Evolutionary conservation across 495 filamentous ascomycete genomes (phyloP).

Genomic region (Pyrenula aspistea): DNA sequence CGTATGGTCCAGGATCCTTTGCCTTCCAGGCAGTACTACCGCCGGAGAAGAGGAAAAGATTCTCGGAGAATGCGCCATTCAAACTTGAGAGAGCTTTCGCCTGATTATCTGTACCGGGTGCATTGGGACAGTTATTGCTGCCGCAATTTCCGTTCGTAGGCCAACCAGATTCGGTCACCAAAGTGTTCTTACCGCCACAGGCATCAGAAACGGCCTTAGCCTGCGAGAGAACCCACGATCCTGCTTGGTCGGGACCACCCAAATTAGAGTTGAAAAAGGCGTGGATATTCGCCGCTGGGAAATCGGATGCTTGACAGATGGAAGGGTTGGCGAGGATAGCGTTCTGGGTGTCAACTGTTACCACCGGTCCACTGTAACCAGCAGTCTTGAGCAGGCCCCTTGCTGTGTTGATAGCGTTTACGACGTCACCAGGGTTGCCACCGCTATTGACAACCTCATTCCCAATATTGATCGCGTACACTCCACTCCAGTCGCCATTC

Average conservation of each 20-base stretch:
- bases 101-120: slow-evolving; percentile 54
- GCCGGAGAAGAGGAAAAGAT: neutral
- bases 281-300: slow-evolving; percentile 71
- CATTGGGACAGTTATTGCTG: slow-evolving; percentile 45
- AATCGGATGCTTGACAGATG: slow-evolving; percentile 63
- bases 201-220: slow-evolving; percentile 35
- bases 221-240: slow-evolving; percentile 45
- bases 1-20: neutral
- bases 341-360: slow-evolving; percentile 67
- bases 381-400: slow-evolving; percentile 40
- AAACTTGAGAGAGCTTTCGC: slow-evolving; percentile 50
- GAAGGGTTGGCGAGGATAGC: slow-evolving; percentile 51
- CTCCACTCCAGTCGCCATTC: slow-evolving; percentile 42
- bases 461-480: slow-evolving; percentile 64
- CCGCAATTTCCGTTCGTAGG: slow-evolving; percentile 44
- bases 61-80: slow-evolving; percentile 10
- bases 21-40: neutral
- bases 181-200: slow-evolving; percentile 40
- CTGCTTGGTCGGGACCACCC: slow-evolving; percentile 38
- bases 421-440: slow-evolving; percentile 36
- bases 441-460: slow-evolving; percentile 70
- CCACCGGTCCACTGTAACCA: slow-evolving; percentile 64
- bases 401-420: slow-evolving; percentile 41
- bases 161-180: slow-evolving; percentile 80
- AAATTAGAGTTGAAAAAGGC: slow-evolving; percentile 67